Base-by-base conservation (phyloP, 2,329 filamentous ascomycete species). In the Xylariaceae sp. region DNA sequence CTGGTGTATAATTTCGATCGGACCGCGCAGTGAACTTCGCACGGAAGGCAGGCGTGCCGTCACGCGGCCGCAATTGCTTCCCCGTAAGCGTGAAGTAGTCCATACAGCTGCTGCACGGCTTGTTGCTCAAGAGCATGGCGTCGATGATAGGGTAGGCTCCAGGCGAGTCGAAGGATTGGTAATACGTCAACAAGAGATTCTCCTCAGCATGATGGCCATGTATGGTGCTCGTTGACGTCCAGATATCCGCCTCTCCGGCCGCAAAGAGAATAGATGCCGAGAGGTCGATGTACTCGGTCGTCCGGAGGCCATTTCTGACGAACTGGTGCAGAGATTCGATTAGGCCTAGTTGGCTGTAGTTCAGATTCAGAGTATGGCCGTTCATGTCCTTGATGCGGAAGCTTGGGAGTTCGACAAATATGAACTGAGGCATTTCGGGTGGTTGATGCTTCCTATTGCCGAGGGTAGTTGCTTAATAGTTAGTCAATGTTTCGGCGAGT, bases 71-170 rank as follows among this genome's bases (percentile, higher is more conserved):
- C 2, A 69, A 58, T 42, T 64, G 64, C 54, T 66, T 68, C n/a
- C 68, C 68, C 7, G 46, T 53, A 2, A 66, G 62, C 14, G 61
- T 51, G 56, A 70, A 71, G 56, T 70, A 70, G 7, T 61, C 65
- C 23, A 64, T 61, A 45, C 69, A 71, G 50, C 52, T 61, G n/a
- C 52, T 29, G 57, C 69, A 71, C 1, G 69, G 69, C 59, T 69
- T 69, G 43, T 59, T 51, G 40, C 56, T 46, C 7, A 71, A 55
- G 0, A 71, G 58, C 60, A 71, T 59, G 7, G 67, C 66, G 59
- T 70, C 68, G 16, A 69, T 61, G 52, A 71, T 69, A 0, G 69
- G 69, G 47, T 68, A 71, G 1, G 69, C 65, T 0, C 69, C 69
- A 0, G 69, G 69, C 0, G 65, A 68, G 61, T 70, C 66, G 60